Evolutionary conservation across 768 basidiomycete species (phyloP), one percentile per base, ranked within the genome.

Genomic region (Russula lepida): DNA sequence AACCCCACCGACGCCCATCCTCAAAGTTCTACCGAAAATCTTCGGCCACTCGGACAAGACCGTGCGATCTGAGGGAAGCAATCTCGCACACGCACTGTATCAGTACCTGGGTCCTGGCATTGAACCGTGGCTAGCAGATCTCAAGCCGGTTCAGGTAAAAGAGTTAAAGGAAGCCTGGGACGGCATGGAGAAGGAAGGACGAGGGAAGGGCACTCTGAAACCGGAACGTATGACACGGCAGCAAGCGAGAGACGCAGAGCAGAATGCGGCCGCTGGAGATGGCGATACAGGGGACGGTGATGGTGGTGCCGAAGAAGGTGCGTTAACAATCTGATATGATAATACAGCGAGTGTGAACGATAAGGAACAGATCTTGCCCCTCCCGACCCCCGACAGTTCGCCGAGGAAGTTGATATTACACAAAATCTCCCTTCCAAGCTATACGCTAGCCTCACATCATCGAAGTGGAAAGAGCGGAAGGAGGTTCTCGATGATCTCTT

Each of bases 391-490:
- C 83, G 85, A 54, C 80, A 82, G 56, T 81, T 93, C 64, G 84
- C 88, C 3, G 92, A 95, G 68, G 84, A 87, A 15, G 84, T 92
- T 43, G 82, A 94, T 69, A 84, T 97, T 58, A 77, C 86, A 23
- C 72, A 83, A 2, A 86, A 87, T 65, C 78, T 98, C 46, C 89
- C 97, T 0, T 71, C 82, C 3, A 85, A 85, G 58, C 77, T 98
- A 62, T 83, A 89, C 60, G 77, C 84, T 2, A 77, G 81, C 54
- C 78, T 99, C 53, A 81, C 85, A 25, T 98, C 97, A 4, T 84
- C 92, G 0, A 98, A 98, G 73, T 99, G 97, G 97, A 98, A 99
- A 70, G 97, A 99, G 66, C 84, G 92, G 43, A 94, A 98, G 69
- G 90, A 95, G 68, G 89, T 83, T 2, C 76, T 98, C 33, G 94